Percentiles rank a stretch among this genome's conserved stretches.
Conservation (phyloP, 768 basidiomycete genomes). For the Russula ochroleuca region DNA sequence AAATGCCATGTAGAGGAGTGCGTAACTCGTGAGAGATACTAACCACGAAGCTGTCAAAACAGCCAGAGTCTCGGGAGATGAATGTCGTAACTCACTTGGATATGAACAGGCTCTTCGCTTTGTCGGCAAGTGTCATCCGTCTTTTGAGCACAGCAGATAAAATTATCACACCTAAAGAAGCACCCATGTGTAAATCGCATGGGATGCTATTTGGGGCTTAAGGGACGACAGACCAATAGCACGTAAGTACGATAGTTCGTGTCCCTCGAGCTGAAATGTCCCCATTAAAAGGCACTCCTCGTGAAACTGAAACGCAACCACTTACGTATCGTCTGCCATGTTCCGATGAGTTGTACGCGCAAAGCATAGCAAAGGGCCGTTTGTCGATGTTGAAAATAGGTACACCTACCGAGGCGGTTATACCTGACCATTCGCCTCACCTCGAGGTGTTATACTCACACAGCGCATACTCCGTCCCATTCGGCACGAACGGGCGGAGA, state of each 20-base stretch:
- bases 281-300: constrained; percentile 2
- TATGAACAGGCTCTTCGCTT: constrained; percentile 88
- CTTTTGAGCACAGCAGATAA: constrained; percentile 89
- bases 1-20: constrained; percentile 91
- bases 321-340: constrained; percentile 74
- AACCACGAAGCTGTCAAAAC: constrained; percentile 2
- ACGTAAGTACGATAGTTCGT: constrained; percentile 85
- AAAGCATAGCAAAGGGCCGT: constrained; percentile 84
- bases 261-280: constrained; percentile 67
- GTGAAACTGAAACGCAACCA: constrained; percentile 28
- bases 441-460: constrained; percentile 45
- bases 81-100: constrained; percentile 58
- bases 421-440: constrained; percentile 1
- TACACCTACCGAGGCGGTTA: constrained; percentile 50
- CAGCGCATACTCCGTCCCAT: constrained; percentile 80
- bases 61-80: not conserved
- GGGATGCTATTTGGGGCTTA: not conserved
- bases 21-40: constrained; percentile 90
- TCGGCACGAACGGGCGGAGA: constrained; percentile 76
- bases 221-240: constrained; percentile 60
- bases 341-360: constrained; percentile 84
- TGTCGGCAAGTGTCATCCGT: constrained; percentile 90
- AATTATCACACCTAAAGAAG: constrained; percentile 71
- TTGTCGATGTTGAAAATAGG: constrained; percentile 93
- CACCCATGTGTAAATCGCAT: constrained; percentile 6